Evolutionary conservation across 2,329 filamentous ascomycete genomes (phyloP), one percentile per base, ranked within the genome.

Genomic region (Zymoseptoria brevis): DNA sequence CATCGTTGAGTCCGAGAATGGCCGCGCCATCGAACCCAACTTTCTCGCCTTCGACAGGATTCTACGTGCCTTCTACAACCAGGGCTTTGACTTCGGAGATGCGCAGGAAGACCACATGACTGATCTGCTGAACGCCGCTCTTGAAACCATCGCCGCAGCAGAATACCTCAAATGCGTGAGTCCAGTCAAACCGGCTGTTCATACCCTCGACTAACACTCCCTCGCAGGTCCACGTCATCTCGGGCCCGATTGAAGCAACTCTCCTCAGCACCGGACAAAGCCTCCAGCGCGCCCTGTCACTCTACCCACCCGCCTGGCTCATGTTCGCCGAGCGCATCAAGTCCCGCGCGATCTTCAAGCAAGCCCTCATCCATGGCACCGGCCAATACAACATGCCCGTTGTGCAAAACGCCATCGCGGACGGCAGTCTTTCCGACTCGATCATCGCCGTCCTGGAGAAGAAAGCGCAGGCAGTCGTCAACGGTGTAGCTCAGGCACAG

Each of bases 61-160:
- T 19, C 68, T 81, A 56, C 75, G 76, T 41, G 72, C 75, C 19
- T 75, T 81, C 64, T 80, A 81, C 71, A 74, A 75, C 60, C 70
- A 69, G 19, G 67, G 73, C 1, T 68, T 80, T 35, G 60, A 70
- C 8, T 70, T 81, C 49, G 73, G 75, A 56, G 72, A 77, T 60
- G 66, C 67, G 4, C 67, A 68, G 55, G 70, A 75, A 57, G 67
- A 69, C 6, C 65, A 64, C 45, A 73, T 81, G 57, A 64, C 64
- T 7, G 61, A 68, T 7, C 70, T 78, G 0, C 71, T 81, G n/a
- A 58, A 64, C 1, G 73, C 75, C 51, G 75, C 75, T 19, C 66
- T 75, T 30, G 70, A 71, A 4, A 68, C 81, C 8, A 69, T 78
- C 52, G 69, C 75, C 13, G 74, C 79, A 11, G 77, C 77, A 1